phyloP scores from a whole-genome alignment of 1,284 basidiomycete genomes.

The Boletus austroedulis region DNA sequence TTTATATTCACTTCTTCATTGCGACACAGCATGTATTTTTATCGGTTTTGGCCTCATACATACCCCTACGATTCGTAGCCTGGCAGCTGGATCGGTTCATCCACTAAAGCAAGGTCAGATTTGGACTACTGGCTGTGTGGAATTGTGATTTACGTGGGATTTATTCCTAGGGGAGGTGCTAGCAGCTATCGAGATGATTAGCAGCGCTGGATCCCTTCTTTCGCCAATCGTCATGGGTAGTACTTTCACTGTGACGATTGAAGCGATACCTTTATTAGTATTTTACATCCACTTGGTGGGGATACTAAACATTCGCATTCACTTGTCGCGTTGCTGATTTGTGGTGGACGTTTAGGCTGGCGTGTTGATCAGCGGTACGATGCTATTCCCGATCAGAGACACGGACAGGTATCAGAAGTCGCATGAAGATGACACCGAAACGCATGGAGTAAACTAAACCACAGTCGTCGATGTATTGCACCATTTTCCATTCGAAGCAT shows the following conservation, averaged over 20 bases:
- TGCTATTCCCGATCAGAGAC: constrained; percentile 26
- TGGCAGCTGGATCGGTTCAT: constrained; percentile 33
- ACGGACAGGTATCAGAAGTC: constrained; percentile 15
- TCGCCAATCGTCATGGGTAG: constrained; percentile 30
- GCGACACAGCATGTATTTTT: constrained; percentile 12
- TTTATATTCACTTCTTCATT: neutral
- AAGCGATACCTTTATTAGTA: constrained; percentile 14
- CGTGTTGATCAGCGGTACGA: constrained; percentile 7
- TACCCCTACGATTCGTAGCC: constrained; percentile 28
- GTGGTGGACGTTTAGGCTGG: constrained; percentile 4
- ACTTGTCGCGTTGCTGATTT: neutral
- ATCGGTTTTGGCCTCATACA: constrained; percentile 22
- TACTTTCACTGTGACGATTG: constrained; percentile 21
- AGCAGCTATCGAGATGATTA: constrained; percentile 34
- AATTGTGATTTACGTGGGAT: neutral
- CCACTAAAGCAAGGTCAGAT: constrained; percentile 35
- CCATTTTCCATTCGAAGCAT: too few species aligned
- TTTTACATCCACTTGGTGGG: constrained; percentile 29
- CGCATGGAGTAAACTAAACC: too few species aligned
- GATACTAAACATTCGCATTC: neutral
- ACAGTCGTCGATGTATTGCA: too few species aligned
- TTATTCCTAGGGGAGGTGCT: constrained; percentile 31
- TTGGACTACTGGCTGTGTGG: neutral
- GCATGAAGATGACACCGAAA: neutral
- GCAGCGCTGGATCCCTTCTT: constrained; percentile 23